Conservation (phyloP, 2,329 filamentous ascomycete genomes). For the Fusarium musae region DNA sequence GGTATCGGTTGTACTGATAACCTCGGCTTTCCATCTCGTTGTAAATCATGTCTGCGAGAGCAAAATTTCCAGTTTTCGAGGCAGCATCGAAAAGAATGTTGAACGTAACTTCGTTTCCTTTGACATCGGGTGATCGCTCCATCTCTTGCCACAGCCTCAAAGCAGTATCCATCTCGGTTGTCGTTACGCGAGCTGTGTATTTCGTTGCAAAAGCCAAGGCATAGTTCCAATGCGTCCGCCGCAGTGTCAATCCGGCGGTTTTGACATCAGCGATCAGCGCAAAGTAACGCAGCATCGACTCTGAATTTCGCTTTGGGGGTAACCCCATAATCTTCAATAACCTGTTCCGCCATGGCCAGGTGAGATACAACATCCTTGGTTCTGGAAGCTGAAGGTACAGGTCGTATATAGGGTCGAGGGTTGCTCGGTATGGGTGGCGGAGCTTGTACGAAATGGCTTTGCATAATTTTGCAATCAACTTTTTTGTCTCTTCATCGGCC, state of each 20-base stretch:
- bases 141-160: constrained; percentile 89
- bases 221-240: constrained; percentile 79
- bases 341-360: constrained; percentile 64
- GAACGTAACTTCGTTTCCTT: constrained; percentile 83
- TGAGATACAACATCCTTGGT: constrained; percentile 62
- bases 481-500: constrained; percentile 49
- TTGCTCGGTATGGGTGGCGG: constrained; percentile 53
- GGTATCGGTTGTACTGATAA: constrained; percentile 78
- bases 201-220: constrained; percentile 83
- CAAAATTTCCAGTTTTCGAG: constrained; percentile 84
- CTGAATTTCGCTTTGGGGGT: constrained; percentile 65
- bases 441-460: constrained; percentile 55
- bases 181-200: constrained; percentile 71
- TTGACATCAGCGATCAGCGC: constrained; percentile 86
- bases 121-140: constrained; percentile 76
- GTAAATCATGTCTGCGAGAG: constrained; percentile 85
- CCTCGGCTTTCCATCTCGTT: constrained; percentile 80
- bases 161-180: constrained; percentile 67
- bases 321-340: constrained; percentile 77
- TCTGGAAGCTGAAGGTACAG: constrained; percentile 63
- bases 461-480: constrained; percentile 54
- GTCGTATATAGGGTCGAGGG: constrained; percentile 59
- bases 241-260: constrained; percentile 75
- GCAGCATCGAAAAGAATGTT: constrained; percentile 93
- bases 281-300: constrained; percentile 83